Conservation (phyloP, 345 rosid genomes). For the Boechera retrofracta region DNA sequence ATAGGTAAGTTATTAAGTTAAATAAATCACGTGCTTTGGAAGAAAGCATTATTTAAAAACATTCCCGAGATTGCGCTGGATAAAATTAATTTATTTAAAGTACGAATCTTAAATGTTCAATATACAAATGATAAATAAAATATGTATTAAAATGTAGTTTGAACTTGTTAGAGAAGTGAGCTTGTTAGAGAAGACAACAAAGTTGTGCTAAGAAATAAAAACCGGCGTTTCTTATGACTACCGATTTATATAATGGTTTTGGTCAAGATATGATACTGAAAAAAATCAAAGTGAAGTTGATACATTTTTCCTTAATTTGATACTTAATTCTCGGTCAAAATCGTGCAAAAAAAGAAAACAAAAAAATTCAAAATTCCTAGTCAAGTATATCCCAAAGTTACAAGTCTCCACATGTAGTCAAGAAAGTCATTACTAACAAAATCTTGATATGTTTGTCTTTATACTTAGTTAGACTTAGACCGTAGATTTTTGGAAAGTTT, state of each 20-base stretch:
- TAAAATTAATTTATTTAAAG: too few species aligned
- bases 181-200: not conserved
- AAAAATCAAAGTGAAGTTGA: not conserved
- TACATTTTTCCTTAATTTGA: not conserved
- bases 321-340: conserved; percentile 9
- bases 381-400: not conserved
- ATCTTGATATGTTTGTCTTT: not conserved
- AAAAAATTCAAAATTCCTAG: not conserved
- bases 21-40: not conserved
- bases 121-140: not conserved
- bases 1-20: too few species aligned
- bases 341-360: not conserved
- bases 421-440: not conserved
- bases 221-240: not conserved
- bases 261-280: not conserved
- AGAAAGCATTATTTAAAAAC: not conserved
- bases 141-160: not conserved
- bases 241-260: not conserved
- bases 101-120: not conserved
- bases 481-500: too few species aligned
- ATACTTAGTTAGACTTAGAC: not conserved
- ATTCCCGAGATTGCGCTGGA: too few species aligned
- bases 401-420: not conserved
- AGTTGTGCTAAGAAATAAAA: not conserved
- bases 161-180: not conserved